A percentile compares a stretch with the other conserved stretches of the same genome.
Evolutionary conservation across 2,329 filamentous ascomycete genomes (phyloP).

Genomic region (Purpureocillium lavendulum): DNA sequence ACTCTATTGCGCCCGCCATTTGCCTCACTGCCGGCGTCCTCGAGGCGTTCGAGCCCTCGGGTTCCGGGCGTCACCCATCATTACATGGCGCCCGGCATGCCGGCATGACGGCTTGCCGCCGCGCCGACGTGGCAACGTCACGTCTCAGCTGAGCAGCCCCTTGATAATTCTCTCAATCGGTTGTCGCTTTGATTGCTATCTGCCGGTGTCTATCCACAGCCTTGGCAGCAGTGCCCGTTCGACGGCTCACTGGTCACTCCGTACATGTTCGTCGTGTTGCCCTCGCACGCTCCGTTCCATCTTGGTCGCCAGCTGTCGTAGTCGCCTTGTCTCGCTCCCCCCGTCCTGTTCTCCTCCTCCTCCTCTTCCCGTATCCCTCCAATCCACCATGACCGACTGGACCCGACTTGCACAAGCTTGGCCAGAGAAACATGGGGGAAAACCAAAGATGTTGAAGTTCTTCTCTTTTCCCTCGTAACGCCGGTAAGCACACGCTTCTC

Average conservation of each 20-base stretch:
- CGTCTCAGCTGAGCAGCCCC: no score
- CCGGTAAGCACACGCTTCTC: slow-evolving; percentile 24
- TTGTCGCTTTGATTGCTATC: slow-evolving; percentile 6
- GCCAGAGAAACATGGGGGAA: slow-evolving; percentile 31
- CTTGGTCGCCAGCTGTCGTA: neutral
- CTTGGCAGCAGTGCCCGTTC: neutral
- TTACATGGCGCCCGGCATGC: no score
- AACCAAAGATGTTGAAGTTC: slow-evolving; percentile 39
- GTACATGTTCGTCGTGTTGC: neutral
- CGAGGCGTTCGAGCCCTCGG: no score
- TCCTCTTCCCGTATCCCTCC: no score
- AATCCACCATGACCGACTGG: slow-evolving; percentile 10
- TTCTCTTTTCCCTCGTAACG: slow-evolving; percentile 35
- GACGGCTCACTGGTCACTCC: neutral
- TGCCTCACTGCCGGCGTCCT: no score
- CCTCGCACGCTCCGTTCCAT: neutral
- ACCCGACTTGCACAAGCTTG: slow-evolving; percentile 27
- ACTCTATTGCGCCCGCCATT: no score
- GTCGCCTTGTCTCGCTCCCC: neutral
- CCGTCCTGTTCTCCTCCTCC: neutral
- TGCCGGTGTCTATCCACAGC: slow-evolving; percentile 4
- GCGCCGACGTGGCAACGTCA: no score
- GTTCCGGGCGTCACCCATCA: no score
- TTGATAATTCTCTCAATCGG: neutral
- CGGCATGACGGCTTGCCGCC: no score